Percentiles rank a stretch among this genome's conserved stretches.
Conservation (phyloP, 768 basidiomycete genomes). For the Ramaria sp. region DNA sequence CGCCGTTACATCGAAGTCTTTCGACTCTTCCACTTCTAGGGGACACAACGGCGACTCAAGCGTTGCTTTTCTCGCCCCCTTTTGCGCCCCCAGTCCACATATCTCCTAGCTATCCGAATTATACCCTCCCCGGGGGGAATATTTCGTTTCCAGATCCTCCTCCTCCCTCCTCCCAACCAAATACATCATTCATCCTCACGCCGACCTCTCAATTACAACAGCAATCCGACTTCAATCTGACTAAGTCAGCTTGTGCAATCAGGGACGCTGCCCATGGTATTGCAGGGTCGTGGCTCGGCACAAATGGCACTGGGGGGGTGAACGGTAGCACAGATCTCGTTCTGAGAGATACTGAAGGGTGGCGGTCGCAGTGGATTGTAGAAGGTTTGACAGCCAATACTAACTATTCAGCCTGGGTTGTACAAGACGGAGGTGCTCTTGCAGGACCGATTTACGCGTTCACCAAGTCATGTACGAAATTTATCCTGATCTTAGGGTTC, state of each 20-base stretch:
- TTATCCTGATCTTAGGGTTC: background rate
- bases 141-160: slow-evolving; percentile 33
- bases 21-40: slow-evolving; percentile 46
- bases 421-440: slow-evolving; percentile 45
- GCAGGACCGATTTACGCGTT: slow-evolving; percentile 59
- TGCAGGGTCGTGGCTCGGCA: slow-evolving; percentile 19
- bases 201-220: slow-evolving; percentile 31
- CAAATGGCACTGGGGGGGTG: slow-evolving; percentile 19
- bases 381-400: slow-evolving; percentile 48
- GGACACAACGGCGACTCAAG: slow-evolving; percentile 66
- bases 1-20: slow-evolving; percentile 36
- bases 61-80: slow-evolving; percentile 57
- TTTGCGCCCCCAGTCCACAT: slow-evolving; percentile 26
- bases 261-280: slow-evolving; percentile 19
- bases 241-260: slow-evolving; percentile 54
- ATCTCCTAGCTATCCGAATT: slow-evolving; percentile 58
- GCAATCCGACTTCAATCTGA: slow-evolving; percentile 19
- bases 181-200: slow-evolving; percentile 46
- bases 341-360: slow-evolving; percentile 47
- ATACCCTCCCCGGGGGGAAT: slow-evolving; percentile 55
- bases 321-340: slow-evolving; percentile 36
- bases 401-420: slow-evolving; percentile 70
- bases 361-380: slow-evolving; percentile 60
- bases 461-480: slow-evolving; percentile 59
- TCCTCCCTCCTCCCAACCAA: slow-evolving; percentile 24